These are phyloP conservation scores for Wallacemonas rigidus DNA, from an alignment of 208 protist species.

Conservation along the genomic window DNA sequence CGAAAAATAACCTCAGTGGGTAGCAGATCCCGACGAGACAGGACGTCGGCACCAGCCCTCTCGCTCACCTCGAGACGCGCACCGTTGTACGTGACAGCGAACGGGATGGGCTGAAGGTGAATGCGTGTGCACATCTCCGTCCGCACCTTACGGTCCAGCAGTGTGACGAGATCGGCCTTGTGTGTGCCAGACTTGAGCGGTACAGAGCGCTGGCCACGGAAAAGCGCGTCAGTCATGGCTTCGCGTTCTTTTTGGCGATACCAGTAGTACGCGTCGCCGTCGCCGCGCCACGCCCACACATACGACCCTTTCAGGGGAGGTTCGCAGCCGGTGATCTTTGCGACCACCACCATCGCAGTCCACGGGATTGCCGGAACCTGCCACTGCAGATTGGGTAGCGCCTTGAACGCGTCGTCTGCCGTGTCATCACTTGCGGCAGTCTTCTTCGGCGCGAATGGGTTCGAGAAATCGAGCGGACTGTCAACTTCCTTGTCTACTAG, in stretches of 20 bases:
- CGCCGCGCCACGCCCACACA: slow-evolving; percentile 73
- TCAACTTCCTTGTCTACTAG: slow-evolving; percentile 4
- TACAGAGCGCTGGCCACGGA: slow-evolving; percentile 29
- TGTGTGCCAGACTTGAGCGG: slow-evolving; percentile 30
- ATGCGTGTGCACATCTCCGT: slow-evolving; percentile 40
- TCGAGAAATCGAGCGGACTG: slow-evolving; percentile 26
- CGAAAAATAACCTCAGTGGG: neutral
- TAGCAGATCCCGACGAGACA: neutral
- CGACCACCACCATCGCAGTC: slow-evolving; percentile 66
- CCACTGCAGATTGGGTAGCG: slow-evolving; percentile 77
- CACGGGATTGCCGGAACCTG: slow-evolving; percentile 56
- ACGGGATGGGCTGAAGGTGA: slow-evolving; percentile 78
- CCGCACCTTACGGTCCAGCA: slow-evolving; percentile 48
- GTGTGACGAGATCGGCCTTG: slow-evolving; percentile 43
- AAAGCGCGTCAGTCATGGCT: slow-evolving; percentile 55
- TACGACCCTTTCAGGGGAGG: slow-evolving; percentile 50
- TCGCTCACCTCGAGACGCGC: neutral
- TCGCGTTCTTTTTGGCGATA: slow-evolving; percentile 41
- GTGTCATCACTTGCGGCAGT: slow-evolving; percentile 25
- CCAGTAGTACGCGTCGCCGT: slow-evolving; percentile 61
- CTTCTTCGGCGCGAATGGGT: slow-evolving; percentile 29
- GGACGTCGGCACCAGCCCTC: neutral
- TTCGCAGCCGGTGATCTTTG: slow-evolving; percentile 45
- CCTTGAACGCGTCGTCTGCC: slow-evolving; percentile 36
- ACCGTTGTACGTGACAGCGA: slow-evolving; percentile 20